Evolutionary conservation across 305 asterid species (phyloP).

Genomic region (Fraxinus latifolia): DNA sequence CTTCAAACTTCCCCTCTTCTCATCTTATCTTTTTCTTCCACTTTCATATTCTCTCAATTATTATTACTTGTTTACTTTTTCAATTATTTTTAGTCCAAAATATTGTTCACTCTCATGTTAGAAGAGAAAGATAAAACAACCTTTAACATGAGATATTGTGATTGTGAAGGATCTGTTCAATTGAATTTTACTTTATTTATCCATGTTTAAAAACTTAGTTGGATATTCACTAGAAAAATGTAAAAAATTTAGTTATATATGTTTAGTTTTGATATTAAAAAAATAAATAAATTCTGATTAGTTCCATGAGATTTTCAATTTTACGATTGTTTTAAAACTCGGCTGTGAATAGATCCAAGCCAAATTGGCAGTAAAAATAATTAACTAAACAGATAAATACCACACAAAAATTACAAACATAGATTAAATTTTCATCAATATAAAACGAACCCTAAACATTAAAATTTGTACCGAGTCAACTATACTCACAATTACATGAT

Average conservation of each 20-base stretch:
- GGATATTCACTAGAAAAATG: not conserved
- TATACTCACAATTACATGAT: not conserved
- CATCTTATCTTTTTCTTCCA: conserved; percentile 34
- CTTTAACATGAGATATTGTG: not conserved
- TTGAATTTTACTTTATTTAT: not conserved
- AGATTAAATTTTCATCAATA: not conserved
- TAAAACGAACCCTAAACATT: not conserved
- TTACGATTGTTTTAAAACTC: not conserved
- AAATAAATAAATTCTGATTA: not conserved
- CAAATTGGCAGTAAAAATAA: not conserved
- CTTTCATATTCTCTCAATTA: conserved; percentile 3
- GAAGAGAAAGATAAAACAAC: not conserved
- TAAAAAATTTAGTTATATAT: not conserved
- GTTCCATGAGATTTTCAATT: not conserved
- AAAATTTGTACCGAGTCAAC: not conserved
- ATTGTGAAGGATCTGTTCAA: not conserved
- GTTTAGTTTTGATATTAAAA: no score
- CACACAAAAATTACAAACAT: no score
- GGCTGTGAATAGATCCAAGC: not conserved
- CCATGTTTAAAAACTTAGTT: not conserved
- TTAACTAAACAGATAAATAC: not conserved
- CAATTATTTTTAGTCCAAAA: not conserved
- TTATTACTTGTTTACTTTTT: not conserved
- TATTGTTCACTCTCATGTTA: not conserved
- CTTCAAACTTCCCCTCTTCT: conserved; percentile 10